Evolutionary conservation across 2,329 filamentous ascomycete species (phyloP), one percentile per base, ranked within the genome.

Genomic region (Trichophyton mentagrophytes): DNA sequence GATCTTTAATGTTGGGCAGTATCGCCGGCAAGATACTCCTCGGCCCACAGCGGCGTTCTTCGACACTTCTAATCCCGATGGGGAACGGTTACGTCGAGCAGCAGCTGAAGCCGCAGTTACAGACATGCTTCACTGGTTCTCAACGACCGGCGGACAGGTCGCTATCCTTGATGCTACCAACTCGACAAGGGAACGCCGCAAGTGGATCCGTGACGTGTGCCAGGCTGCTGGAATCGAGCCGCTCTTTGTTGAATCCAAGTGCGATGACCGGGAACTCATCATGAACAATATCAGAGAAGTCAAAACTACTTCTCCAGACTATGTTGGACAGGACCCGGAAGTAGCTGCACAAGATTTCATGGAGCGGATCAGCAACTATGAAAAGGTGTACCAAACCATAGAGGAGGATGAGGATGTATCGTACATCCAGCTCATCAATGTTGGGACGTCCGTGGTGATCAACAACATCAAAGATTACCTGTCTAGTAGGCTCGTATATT

Each of bases 221-320:
- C 79, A 81, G 6, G 79, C 81, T 11, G 85, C 92, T 65, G 85
- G 85, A 60, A 86, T 97, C 63, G 90, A 96, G 71, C 91, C 95
- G 8, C 78, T 99, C 56, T 99, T 95, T 67, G 93, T 99, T 56
- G 93, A 99, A 78, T 95, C 89, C 67, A 95, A 93, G 72, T 99
- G 93, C 73, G 92, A 99, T 70, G 87, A 96, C 67, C 91, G 97
- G 72, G 87, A 92, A 51, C 79, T 97, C 66, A 96, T 99, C 77
- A 96, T 96, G 90, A 89, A 86, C 79, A 99, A 99, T 74, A 96
- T 99, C 66, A 85, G 91, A 66, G 91, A 96, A 71, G 93, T 99
- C 69, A 99, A 99, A 80, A 92, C 90, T 1, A 95, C 90, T 27
- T 95, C 89, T 61, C 93, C 93, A 1, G 93, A 99, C 75, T 99